Evolutionary conservation across 352 stramenopile genomes (phyloP), one percentile per base, ranked within the genome.

Genomic region (Pythium insidiosum): DNA sequence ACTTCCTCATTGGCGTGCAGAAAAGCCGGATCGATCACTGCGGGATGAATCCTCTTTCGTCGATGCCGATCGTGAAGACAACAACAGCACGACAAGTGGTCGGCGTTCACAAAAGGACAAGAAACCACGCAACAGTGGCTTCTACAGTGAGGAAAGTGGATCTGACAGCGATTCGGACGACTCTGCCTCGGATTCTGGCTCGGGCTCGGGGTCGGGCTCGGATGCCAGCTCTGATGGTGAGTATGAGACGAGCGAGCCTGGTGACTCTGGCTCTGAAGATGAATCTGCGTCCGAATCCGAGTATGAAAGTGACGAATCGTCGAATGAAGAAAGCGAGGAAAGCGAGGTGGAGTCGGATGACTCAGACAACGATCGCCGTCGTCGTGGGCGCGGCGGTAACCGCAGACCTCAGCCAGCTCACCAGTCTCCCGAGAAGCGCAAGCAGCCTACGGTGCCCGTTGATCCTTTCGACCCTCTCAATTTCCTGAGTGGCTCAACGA

Each of bases 1-100:
- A 3, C 42, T 97, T 31, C 77, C 78, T 0, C 47, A 70, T 16
- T 97, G 87, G 87, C 70, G 84, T 16, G 59, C 46, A 20, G 58
- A 63, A 12, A 84, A 83, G 42, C 68, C 79, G 0, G 78, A 95
- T 34, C 58, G 61, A 10, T 79, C 68, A 7, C 56, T 93, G 22
- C 81, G 88, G 26, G 84, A 96, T 13, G 80, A 88, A 49, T 66
- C 58, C 4, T 65, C 65, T 12, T 64, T 75, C 26, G 50, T 70
- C 6, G 63, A 80, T 3, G 63, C 61, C 35, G 45, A 48, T 2
- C 43, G 42, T 16, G 43, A 49, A 6, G 26, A 52, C 20, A 50
- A 44, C 12, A 33, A 41, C 28, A n/a, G n/a, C n/a, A n/a, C n/a
- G n/a, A n/a, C n/a, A n/a, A n/a, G n/a, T n/a, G 18, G 50, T 43